phyloP scores from a whole-genome alignment of 2,329 filamentous ascomycete genomes.

The Rutstroemia sydowiana region DNA sequence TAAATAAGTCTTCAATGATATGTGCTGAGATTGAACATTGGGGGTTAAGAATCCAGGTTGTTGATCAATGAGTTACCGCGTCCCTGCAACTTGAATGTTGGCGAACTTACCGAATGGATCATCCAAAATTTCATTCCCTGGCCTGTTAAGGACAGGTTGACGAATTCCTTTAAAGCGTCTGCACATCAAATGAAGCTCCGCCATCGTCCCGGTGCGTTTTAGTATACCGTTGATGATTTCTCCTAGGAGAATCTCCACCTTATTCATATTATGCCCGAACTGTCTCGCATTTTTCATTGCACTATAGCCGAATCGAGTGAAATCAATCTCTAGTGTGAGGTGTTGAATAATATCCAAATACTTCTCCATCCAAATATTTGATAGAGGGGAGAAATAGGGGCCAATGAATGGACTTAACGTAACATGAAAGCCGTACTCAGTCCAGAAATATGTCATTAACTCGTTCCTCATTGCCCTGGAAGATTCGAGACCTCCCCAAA shows the following conservation, averaged over 20 bases:
- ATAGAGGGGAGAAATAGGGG: slow-evolving; percentile 22
- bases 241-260: slow-evolving; percentile 14
- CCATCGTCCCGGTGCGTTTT: slow-evolving; percentile 10
- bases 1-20: no score
- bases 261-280: slow-evolving; percentile 13
- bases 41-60: no score
- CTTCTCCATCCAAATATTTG: slow-evolving; percentile 21
- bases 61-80: no score
- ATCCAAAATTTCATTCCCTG: background rate
- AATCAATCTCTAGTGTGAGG: slow-evolving; percentile 28
- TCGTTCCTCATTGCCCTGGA: slow-evolving; percentile 22
- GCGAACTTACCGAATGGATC: background rate
- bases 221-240: slow-evolving; percentile 14
- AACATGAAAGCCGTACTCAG: slow-evolving; percentile 27
- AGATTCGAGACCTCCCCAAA: slow-evolving; percentile 18
- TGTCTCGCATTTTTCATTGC: slow-evolving; percentile 11
- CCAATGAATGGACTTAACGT: slow-evolving; percentile 23
- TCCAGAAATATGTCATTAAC: slow-evolving; percentile 29
- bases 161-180: slow-evolving; percentile 15
- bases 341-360: slow-evolving; percentile 22
- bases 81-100: no score
- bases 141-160: slow-evolving; percentile 1
- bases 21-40: no score
- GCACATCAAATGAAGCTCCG: slow-evolving; percentile 16
- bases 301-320: slow-evolving; percentile 25